A percentile compares a stretch with the other conserved stretches of the same genome.
Conservation (phyloP, 495 filamentous ascomycete genomes). For the Patellaria atrata region DNA sequence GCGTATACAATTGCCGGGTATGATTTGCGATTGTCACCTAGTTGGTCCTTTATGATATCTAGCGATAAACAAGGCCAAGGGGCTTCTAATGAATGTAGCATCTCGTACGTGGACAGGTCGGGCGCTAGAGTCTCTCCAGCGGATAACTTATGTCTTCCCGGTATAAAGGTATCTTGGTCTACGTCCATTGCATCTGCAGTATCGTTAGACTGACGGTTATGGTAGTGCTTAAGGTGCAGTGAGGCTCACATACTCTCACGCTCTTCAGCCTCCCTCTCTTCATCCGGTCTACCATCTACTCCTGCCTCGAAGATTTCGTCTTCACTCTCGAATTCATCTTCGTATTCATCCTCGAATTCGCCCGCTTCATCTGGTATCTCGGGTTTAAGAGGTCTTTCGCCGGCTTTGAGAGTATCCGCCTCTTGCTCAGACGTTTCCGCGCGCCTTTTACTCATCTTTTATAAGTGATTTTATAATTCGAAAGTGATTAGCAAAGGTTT, state of each 20-base stretch:
- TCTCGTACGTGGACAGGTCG: slow-evolving; percentile 82
- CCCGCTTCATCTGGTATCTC: slow-evolving; percentile 46
- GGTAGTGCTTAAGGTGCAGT: not conserved
- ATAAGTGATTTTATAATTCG: no score
- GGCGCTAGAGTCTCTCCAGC: slow-evolving; percentile 82
- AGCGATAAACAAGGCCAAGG: slow-evolving; percentile 96
- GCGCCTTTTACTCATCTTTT: slow-evolving; percentile 30
- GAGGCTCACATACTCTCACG: slow-evolving; percentile 39
- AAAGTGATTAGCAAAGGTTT: no score
- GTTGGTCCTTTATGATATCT: slow-evolving; percentile 74
- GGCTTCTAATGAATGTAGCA: slow-evolving; percentile 84
- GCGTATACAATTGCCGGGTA: slow-evolving; percentile 92
- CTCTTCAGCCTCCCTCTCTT: slow-evolving; percentile 82
- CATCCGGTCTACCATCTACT: slow-evolving; percentile 81
- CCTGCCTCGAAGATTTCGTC: slow-evolving; percentile 91
- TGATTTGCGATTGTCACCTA: slow-evolving; percentile 77
- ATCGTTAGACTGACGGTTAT: not conserved
- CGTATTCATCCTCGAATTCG: slow-evolving; percentile 91
- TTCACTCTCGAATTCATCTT: slow-evolving; percentile 94
- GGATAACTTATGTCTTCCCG: slow-evolving; percentile 71
- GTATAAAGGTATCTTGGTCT: slow-evolving; percentile 84
- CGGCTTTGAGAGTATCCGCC: slow-evolving; percentile 28
- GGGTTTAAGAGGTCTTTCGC: slow-evolving; percentile 25
- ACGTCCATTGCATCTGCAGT: slow-evolving; percentile 67
- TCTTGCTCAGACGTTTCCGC: slow-evolving; percentile 29